Percentiles rank a stretch among this genome's conserved stretches.
Conservation (phyloP, 768 basidiomycete species). For the Naganishia onofrii region DNA sequence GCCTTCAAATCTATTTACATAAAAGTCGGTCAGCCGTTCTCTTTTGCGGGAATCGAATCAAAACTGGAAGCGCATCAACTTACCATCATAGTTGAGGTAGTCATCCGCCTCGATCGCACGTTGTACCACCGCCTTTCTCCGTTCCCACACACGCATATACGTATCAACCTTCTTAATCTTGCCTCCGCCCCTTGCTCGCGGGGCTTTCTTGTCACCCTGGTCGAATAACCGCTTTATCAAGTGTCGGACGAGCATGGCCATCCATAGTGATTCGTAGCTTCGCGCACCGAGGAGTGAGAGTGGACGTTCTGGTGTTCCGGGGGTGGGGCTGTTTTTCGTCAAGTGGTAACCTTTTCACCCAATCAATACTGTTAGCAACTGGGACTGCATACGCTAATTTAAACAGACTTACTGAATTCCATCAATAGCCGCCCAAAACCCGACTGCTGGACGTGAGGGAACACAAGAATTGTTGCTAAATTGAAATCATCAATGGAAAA, state of each 20-base stretch:
- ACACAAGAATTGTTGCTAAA: slow-evolving; percentile 89
- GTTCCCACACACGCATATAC: slow-evolving; percentile 24
- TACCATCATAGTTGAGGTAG: slow-evolving; percentile 16
- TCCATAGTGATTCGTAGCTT: slow-evolving; percentile 64
- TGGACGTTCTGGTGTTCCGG: slow-evolving; percentile 91
- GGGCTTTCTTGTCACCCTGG: slow-evolving; percentile 20
- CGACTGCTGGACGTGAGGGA: slow-evolving; percentile 85
- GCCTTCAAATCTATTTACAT: not conserved
- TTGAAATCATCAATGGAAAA: slow-evolving; percentile 95
- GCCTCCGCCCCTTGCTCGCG: slow-evolving; percentile 8
- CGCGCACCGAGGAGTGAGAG: slow-evolving; percentile 87
- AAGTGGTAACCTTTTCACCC: slow-evolving; percentile 76
- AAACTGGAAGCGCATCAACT: no score
- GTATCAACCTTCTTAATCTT: slow-evolving; percentile 11
- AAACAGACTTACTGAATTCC: slow-evolving; percentile 79
- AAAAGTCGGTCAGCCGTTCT: not conserved
- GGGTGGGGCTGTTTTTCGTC: slow-evolving; percentile 68
- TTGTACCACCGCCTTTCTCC: not conserved
- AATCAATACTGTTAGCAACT: not conserved
- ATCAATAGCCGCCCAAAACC: slow-evolving; percentile 95
- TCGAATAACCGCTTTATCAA: slow-evolving; percentile 13
- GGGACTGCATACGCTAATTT: not conserved
- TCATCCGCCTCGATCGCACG: slow-evolving; percentile 4
- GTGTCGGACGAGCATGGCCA: slow-evolving; percentile 30
- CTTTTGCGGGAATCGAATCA: no score